These are phyloP conservation scores for Eremothecium cymbalariae DNA, from an alignment of 1,139 yeast species.

Conservation along the genomic window DNA sequence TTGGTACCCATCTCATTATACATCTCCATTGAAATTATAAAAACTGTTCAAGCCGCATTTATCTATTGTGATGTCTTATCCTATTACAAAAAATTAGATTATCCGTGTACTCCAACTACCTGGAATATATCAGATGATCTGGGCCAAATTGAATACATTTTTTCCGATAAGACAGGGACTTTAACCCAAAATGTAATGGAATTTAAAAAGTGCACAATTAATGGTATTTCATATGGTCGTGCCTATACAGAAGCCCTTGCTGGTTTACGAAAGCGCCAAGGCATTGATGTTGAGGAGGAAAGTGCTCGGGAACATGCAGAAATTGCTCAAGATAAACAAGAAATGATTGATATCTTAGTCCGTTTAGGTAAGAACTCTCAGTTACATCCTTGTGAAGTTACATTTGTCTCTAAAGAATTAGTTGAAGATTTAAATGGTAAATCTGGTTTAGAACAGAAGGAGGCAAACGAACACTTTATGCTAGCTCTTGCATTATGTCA, in stretches of 20 bases:
- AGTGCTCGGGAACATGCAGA: slow-evolving; percentile 51
- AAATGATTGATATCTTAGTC: slow-evolving; percentile 55
- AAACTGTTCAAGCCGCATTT: slow-evolving; percentile 89
- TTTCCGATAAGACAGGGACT: slow-evolving; percentile 96
- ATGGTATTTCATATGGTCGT: slow-evolving; percentile 77
- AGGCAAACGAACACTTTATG: slow-evolving; percentile 71
- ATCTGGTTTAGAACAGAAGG: slow-evolving; percentile 49
- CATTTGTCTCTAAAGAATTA: slow-evolving; percentile 69
- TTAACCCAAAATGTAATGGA: slow-evolving; percentile 96
- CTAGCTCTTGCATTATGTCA: slow-evolving; percentile 84
- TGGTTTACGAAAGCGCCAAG: slow-evolving; percentile 83
- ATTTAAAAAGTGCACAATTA: slow-evolving; percentile 83
- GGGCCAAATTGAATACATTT: slow-evolving; percentile 92
- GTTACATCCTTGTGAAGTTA: slow-evolving; percentile 54
- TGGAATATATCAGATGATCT: slow-evolving; percentile 97
- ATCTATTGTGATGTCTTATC: slow-evolving; percentile 80
- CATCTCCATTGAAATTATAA: slow-evolving; percentile 89
- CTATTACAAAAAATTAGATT: slow-evolving; percentile 79
- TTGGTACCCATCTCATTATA: slow-evolving; percentile 92
- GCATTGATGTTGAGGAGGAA: slow-evolving; percentile 68
- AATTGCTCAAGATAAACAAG: slow-evolving; percentile 54
- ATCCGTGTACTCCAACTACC: slow-evolving; percentile 91
- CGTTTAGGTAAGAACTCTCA: slow-evolving; percentile 42
- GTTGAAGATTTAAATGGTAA: slow-evolving; percentile 46
- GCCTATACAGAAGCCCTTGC: slow-evolving; percentile 96